phyloP scores from a whole-genome alignment of 805 yeast species.

The Diddensiella caesifluorescens region DNA sequence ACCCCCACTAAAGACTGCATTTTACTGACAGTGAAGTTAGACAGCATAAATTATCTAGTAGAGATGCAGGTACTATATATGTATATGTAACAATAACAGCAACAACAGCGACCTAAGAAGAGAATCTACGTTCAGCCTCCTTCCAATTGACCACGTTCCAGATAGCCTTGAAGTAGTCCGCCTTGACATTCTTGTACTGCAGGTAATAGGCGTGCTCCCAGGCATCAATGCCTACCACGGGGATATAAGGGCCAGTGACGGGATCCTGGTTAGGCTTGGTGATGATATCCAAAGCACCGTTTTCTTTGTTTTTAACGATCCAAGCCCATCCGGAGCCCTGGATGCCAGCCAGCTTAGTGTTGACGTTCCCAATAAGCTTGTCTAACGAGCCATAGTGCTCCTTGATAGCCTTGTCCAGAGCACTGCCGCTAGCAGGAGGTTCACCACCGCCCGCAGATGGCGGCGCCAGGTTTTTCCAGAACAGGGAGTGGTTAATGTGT shows the following conservation, averaged over 20 bases:
- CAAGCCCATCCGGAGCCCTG: conserved; percentile 98
- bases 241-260: conserved; percentile 60
- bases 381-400: conserved; percentile 71
- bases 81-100: too few species aligned
- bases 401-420: conserved; percentile 52
- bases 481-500: conserved; percentile 74
- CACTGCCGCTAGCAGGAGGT: conserved; percentile 47
- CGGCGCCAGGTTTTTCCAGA: conserved; percentile 88
- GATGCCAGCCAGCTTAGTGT: conserved; percentile 71
- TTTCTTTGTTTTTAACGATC: conserved; percentile 69
- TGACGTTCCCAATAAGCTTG: conserved; percentile 55
- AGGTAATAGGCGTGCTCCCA: conserved; percentile 97
- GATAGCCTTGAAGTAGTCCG: conserved; percentile 85
- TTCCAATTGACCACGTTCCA: conserved; percentile 95
- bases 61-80: too few species aligned
- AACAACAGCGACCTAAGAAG: conserved; percentile 10
- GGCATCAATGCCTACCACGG: conserved; percentile 85
- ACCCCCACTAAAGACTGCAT: too few species aligned
- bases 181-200: conserved; percentile 89
- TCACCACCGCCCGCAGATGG: conserved; percentile 70
- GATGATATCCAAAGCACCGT: conserved; percentile 68
- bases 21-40: too few species aligned
- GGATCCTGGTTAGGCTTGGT: conserved; percentile 86
- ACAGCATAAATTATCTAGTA: too few species aligned
- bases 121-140: conserved; percentile 68